Evolutionary conservation across 768 basidiomycete genomes (phyloP).

Genomic region (Leccinum truebloodii): DNA sequence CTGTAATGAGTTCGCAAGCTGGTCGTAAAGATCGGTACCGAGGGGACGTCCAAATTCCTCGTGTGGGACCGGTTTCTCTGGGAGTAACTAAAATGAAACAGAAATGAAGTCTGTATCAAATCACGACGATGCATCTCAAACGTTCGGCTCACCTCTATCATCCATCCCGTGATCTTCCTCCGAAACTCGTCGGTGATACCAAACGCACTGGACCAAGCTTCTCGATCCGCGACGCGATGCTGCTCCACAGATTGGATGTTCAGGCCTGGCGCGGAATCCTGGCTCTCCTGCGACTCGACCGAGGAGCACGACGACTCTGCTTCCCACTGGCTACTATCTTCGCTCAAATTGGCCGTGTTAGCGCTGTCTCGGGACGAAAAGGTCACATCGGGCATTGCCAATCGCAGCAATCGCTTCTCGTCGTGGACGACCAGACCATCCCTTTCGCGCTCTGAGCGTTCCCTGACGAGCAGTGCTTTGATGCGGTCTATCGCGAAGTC

Average conservation of each 20-base stretch:
- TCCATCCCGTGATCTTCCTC: slow-evolving; percentile 42
- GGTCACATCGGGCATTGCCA: neutral
- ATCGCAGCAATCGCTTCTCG: slow-evolving; percentile 10
- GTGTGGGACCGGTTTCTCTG: slow-evolving; percentile 1
- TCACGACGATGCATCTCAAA: neutral
- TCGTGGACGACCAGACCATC: slow-evolving; percentile 34
- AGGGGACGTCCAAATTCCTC: neutral
- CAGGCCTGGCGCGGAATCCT: neutral
- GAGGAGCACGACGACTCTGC: slow-evolving; percentile 15
- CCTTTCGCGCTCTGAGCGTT: slow-evolving; percentile 29
- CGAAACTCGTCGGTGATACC: slow-evolving; percentile 40
- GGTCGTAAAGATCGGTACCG: slow-evolving; percentile 43
- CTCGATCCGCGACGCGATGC: neutral
- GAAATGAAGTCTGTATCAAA: neutral
- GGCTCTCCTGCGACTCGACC: slow-evolving; percentile 25
- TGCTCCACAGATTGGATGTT: neutral
- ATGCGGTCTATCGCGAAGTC: slow-evolving; percentile 48
- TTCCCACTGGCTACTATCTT: slow-evolving; percentile 17
- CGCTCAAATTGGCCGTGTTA: slow-evolving; percentile 15
- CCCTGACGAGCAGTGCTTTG: slow-evolving; percentile 35
- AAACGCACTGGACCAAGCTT: slow-evolving; percentile 20
- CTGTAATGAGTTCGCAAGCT: slow-evolving; percentile 53
- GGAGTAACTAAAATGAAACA: slow-evolving; percentile 5
- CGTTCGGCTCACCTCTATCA: slow-evolving; percentile 40
- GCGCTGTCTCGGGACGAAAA: slow-evolving; percentile 8